These are phyloP conservation scores for Bryoerythrophyllum caledonicum DNA, from an alignment of 225 moss, liverwort and hornwort genomes.

Conservation along the genomic window DNA sequence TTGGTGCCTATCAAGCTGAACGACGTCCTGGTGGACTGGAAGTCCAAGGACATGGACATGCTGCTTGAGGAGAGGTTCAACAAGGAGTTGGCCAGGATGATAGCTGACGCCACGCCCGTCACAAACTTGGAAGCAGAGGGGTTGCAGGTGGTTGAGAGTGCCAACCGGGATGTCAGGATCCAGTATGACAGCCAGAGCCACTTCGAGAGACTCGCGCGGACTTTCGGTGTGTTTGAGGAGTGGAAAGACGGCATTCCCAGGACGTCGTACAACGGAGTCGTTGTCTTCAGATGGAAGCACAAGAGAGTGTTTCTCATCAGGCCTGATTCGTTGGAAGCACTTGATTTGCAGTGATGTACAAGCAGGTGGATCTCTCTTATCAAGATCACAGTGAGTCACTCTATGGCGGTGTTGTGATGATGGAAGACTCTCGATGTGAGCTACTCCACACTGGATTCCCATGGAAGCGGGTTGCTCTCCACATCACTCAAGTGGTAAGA, in stretches of 20 bases:
- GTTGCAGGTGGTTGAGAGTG: conserved; percentile 33
- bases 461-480: neutral
- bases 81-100: conserved; percentile 39
- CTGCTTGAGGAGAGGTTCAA: conserved; percentile 41
- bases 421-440: conserved; percentile 19
- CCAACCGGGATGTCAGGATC: conserved; percentile 38
- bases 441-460: neutral
- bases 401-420: conserved; percentile 6
- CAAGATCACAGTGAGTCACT: conserved; percentile 3
- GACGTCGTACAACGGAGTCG: conserved; percentile 59
- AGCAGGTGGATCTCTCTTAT: conserved; percentile 8
- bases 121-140: conserved; percentile 30
- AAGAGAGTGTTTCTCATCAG: conserved; percentile 49
- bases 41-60: conserved; percentile 47
- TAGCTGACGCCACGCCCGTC: conserved; percentile 32
- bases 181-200: conserved; percentile 44
- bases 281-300: conserved; percentile 58
- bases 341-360: conserved; percentile 19
- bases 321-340: conserved; percentile 49
- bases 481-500: neutral
- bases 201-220: conserved; percentile 42
- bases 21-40: conserved; percentile 55
- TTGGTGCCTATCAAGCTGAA: conserved; percentile 61
- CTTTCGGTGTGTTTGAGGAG: conserved; percentile 62
- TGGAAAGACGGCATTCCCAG: conserved; percentile 67